A percentile compares a stretch with the other conserved stretches of the same genome.
Conservation (phyloP, 163 green algal genomes). For the Coccomyxa subellipsoidea region DNA sequence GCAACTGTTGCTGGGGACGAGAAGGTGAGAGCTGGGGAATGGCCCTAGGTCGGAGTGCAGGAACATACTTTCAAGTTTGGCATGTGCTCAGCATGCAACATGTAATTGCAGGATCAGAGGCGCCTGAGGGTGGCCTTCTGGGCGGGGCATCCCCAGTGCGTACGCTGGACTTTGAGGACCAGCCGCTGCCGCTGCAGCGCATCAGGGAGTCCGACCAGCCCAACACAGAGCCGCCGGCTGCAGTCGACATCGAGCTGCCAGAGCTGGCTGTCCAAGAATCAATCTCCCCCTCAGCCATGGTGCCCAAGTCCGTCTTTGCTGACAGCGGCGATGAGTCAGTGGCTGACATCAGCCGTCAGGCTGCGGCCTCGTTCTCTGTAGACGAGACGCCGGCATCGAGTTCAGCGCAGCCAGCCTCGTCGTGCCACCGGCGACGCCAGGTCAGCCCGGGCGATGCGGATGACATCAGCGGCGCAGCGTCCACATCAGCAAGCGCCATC, state of each 20-base stretch:
- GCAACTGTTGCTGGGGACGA: too few species aligned
- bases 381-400: neutral
- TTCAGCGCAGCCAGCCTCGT: neutral
- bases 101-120: neutral
- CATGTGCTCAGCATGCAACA: too few species aligned
- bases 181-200: neutral
- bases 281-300: neutral
- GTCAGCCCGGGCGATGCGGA: neutral
- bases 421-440: neutral
- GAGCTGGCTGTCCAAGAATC: neutral
- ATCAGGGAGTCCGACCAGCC: neutral
- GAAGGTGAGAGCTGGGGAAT: too few species aligned
- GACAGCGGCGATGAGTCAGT: neutral
- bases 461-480: neutral
- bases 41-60: too few species aligned
- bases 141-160: neutral
- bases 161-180: neutral
- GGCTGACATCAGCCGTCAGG: neutral
- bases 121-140: neutral
- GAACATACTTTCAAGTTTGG: too few species aligned
- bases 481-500: neutral
- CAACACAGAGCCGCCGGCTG: neutral
- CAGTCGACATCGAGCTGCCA: neutral
- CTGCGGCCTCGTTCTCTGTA: neutral
- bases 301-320: neutral